A percentile compares a stretch with the other conserved stretches of the same genome.
Evolutionary conservation across 176 grass and related monocot genomes (phyloP).

Genomic region (Phyllostachys edulis): DNA sequence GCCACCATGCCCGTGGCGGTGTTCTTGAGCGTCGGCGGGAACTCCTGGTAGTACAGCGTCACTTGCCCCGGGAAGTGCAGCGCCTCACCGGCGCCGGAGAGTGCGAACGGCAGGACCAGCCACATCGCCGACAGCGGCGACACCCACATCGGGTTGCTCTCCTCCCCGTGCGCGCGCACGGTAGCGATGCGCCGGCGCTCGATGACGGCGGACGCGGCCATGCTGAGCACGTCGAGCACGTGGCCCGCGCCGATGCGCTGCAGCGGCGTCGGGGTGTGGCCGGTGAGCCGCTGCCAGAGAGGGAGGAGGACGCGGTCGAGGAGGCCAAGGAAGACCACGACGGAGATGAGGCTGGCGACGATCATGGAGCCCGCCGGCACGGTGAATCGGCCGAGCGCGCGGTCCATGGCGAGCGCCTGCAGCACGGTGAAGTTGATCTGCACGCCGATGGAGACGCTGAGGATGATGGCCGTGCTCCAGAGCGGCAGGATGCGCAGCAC

Average conservation of each 20-base stretch:
- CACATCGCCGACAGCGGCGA: constrained; percentile 67
- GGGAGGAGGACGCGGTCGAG: constrained; percentile 63
- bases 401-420: constrained; percentile 78
- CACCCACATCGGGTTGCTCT: constrained; percentile 41
- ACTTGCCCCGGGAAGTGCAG: constrained; percentile 67
- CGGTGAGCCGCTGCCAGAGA: constrained; percentile 32
- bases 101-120: constrained; percentile 59
- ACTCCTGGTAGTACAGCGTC: constrained; percentile 72
- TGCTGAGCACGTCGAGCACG: constrained; percentile 41
- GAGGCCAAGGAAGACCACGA: constrained; percentile 43
- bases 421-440: constrained; percentile 64
- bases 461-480: constrained; percentile 49
- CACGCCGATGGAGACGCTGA: constrained; percentile 55
- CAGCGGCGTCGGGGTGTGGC: constrained; percentile 44
- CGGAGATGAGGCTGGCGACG: constrained; percentile 20
- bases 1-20: constrained; percentile 64
- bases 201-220: constrained; percentile 53
- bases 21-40: constrained; percentile 65
- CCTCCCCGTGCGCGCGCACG: constrained; percentile 35
- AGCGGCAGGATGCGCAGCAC: constrained; percentile 62
- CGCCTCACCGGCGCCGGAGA: constrained; percentile 54
- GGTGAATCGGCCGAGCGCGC: constrained; percentile 47
- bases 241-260: constrained; percentile 63
- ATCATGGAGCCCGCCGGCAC: constrained; percentile 60
- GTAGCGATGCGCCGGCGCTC: constrained; percentile 42